phyloP scores from a whole-genome alignment of 768 basidiomycete species.

The Suillus subaureus region DNA sequence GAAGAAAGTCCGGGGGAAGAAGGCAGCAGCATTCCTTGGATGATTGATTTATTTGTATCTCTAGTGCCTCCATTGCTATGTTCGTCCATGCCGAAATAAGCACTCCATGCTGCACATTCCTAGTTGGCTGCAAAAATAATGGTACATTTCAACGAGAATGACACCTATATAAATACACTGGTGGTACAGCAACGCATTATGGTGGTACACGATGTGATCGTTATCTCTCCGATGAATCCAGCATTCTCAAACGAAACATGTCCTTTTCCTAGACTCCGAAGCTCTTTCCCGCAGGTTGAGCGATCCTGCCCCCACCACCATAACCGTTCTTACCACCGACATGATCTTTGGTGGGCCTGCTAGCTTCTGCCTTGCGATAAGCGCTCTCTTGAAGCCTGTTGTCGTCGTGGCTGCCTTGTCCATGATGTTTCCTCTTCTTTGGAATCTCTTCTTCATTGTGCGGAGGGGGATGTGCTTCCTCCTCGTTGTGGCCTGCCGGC shows the following conservation, averaged over 20 bases:
- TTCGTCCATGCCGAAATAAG: constrained; percentile 25
- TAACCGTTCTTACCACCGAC: constrained; percentile 36
- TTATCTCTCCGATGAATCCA: constrained; percentile 2
- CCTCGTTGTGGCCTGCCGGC: constrained; percentile 44
- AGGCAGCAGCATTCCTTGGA: constrained; percentile 32
- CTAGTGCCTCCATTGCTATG: constrained; percentile 23
- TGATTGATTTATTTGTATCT: constrained; percentile 28
- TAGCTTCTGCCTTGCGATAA: constrained; percentile 49
- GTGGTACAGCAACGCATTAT: background rate
- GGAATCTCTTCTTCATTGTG: constrained; percentile 49
- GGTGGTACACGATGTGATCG: background rate
- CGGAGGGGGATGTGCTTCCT: constrained; percentile 33
- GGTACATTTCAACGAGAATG: background rate
- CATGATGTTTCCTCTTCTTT: constrained; percentile 51
- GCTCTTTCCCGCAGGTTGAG: constrained; percentile 55
- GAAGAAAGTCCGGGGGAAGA: constrained; percentile 77
- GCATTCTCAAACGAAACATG: constrained; percentile 9
- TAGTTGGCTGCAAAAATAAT: constrained; percentile 1
- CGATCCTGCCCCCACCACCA: constrained; percentile 53
- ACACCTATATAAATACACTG: constrained; percentile 6
- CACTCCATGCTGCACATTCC: constrained; percentile 12
- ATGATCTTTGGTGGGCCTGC: constrained; percentile 49
- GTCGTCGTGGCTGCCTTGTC: constrained; percentile 41
- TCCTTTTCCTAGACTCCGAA: constrained; percentile 32
- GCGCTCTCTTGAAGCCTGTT: constrained; percentile 48